Evolutionary conservation across 139 green algal species (phyloP).

Genomic region (Limnomonas spitsbergensis): DNA sequence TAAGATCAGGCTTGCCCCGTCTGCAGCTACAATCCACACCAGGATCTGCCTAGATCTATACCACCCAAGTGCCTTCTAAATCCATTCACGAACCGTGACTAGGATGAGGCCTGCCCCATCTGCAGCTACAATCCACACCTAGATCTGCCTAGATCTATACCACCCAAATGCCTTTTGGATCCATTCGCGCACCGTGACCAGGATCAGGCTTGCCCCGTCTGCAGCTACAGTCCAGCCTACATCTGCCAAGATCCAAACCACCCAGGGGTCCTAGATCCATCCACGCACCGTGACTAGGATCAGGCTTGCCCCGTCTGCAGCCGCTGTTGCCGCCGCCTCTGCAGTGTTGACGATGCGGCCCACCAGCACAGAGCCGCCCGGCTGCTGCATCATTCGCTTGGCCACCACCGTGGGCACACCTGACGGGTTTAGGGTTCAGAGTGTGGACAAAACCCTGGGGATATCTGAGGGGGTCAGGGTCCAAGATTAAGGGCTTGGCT

Average conservation of each 20-base stretch:
- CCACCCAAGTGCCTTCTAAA: no score
- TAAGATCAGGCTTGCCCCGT: conserved; percentile 79
- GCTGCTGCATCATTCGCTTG: conserved; percentile 63
- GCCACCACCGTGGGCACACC: conserved; percentile 86
- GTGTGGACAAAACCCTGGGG: no score
- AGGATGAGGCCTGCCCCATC: conserved; percentile 81
- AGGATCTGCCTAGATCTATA: no score
- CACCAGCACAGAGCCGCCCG: conserved; percentile 50
- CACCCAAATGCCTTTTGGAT: no score
- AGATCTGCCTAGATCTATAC: no score
- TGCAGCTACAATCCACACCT: conserved; percentile 57
- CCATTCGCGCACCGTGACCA: conserved; percentile 63
- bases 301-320: conserved; percentile 76
- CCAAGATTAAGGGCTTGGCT: no score
- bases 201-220: conserved; percentile 75
- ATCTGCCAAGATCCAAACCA: no score
- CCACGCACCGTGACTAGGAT: conserved; percentile 67
- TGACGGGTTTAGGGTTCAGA: conserved; percentile 37
- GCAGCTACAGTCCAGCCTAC: conserved; percentile 61
- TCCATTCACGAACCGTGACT: conserved; percentile 54
- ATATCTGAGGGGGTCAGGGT: no score
- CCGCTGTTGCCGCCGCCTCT: conserved; percentile 51
- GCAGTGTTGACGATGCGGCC: conserved; percentile 52
- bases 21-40: conserved; percentile 61
- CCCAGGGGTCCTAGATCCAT: no score